Evolutionary conservation across 257 asterid genomes (phyloP).

Genomic region (Leonotis leonurus): DNA sequence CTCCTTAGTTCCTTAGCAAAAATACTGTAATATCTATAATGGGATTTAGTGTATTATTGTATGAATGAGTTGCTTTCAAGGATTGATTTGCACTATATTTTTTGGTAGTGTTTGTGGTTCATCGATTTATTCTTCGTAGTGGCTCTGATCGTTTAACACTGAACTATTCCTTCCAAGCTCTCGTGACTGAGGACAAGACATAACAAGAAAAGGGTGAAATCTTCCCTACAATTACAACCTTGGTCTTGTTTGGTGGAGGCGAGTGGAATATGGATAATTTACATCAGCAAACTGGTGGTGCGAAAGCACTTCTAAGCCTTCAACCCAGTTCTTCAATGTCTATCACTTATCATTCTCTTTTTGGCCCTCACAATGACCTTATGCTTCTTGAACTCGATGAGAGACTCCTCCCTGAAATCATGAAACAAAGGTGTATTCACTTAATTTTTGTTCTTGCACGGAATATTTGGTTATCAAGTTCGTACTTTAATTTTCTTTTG

Average conservation of each 20-base stretch:
- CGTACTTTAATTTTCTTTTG: neutral
- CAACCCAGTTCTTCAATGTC: constrained; percentile 57
- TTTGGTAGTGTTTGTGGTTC: neutral
- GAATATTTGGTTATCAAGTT: neutral
- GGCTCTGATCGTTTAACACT: neutral
- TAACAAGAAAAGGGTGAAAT: neutral
- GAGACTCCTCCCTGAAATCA: constrained; percentile 66
- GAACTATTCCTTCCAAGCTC: neutral
- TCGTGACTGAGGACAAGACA: neutral
- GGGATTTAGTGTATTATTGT: neutral
- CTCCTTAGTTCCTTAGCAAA: too few species aligned
- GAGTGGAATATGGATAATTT: constrained; percentile 30
- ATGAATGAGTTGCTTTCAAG: neutral
- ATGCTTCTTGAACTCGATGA: constrained; percentile 88
- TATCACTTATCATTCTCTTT: constrained; percentile 56
- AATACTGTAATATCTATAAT: too few species aligned
- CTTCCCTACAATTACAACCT: neutral
- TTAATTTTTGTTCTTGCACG: neutral
- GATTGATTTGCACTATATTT: neutral
- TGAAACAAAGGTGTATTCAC: constrained; percentile 50
- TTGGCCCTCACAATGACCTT: constrained; percentile 70
- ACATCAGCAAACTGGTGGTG: constrained; percentile 43
- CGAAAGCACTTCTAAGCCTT: constrained; percentile 62
- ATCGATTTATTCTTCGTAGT: neutral
- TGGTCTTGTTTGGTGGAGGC: constrained; percentile 3